Conservation (phyloP, 1,139 yeast genomes). For the Suhomyces yuchorum region DNA sequence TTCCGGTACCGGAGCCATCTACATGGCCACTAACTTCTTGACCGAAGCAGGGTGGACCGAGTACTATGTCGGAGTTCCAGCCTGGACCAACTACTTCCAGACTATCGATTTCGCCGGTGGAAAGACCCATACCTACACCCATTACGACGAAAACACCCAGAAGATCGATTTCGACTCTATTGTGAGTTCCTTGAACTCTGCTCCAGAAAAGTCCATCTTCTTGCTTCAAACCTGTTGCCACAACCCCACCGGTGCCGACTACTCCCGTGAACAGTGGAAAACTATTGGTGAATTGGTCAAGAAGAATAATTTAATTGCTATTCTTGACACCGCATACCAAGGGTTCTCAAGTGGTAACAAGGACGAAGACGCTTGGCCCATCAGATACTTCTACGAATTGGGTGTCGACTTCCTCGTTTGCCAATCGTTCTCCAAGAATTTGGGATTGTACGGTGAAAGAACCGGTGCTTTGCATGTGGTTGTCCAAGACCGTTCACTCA, state of each 20-base stretch:
- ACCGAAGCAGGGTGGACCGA: conserved; percentile 30
- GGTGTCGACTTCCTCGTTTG: conserved; percentile 30
- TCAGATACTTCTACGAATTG: conserved; percentile 20
- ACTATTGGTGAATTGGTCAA: conserved; percentile 39
- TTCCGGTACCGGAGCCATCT: conserved; percentile 49
- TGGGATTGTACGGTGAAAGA: conserved; percentile 51
- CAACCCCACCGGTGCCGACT: conserved; percentile 97
- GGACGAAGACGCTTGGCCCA: conserved; percentile 28
- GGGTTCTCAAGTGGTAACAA: conserved; percentile 46
- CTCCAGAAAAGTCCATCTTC: conserved; percentile 37
- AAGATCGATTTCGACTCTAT: conserved; percentile 35
- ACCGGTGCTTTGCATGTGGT: conserved; percentile 46
- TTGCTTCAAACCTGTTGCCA: conserved; percentile 87
- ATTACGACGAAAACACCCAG: conserved; percentile 33
- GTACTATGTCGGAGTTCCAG: conserved; percentile 42
- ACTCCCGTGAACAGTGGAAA: conserved; percentile 83
- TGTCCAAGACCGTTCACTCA: conserved; percentile 24
- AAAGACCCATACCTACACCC: conserved; percentile 28
- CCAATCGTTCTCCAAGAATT: conserved; percentile 48
- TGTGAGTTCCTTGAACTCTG: conserved; percentile 30
- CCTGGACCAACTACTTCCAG: conserved; percentile 45
- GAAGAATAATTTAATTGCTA: conserved; percentile 65
- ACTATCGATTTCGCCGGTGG: conserved; percentile 40
- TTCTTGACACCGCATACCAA: conserved; percentile 96
- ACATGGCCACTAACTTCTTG: conserved; percentile 39